These are phyloP conservation scores for Escallonia herrerae DNA, from an alignment of 129 eudicot species.

Conservation along the genomic window DNA sequence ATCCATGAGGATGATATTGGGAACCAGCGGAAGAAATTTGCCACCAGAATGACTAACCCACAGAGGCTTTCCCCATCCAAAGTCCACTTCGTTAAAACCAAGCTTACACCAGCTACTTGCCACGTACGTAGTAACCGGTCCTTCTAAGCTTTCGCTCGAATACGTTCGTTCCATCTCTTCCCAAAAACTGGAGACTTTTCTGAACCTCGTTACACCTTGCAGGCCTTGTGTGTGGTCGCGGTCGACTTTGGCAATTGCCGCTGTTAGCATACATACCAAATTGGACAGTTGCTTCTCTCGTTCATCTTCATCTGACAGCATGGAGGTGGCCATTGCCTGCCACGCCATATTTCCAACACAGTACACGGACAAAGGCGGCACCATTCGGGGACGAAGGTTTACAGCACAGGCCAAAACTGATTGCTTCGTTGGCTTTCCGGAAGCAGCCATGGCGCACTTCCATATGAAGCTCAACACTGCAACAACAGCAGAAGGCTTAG, in stretches of 20 bases:
- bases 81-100: conserved; percentile 27
- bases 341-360: conserved; percentile 13
- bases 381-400: conserved; percentile 10
- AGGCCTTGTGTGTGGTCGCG: conserved; percentile 1
- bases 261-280: conserved; percentile 6
- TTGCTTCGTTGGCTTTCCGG: not conserved
- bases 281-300: not conserved
- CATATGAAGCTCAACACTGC: conserved; percentile 11
- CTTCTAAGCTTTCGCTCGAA: not conserved
- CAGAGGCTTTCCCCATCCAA: conserved; percentile 37
- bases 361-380: conserved; percentile 10
- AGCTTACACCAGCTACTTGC: conserved; percentile 30
- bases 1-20: conserved; percentile 6
- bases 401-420: not conserved
- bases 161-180: not conserved
- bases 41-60: conserved; percentile 14
- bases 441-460: conserved; percentile 10
- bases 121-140: no score
- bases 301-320: not conserved
- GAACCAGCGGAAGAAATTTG: not conserved
- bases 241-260: conserved; percentile 3
- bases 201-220: conserved; percentile 11
- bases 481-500: conserved; percentile 16
- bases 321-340: no score
- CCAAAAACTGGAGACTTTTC: not conserved